Percentiles rank a stretch among this genome's conserved stretches.
Conservation (phyloP, 139 green algal species). For the Volvox reticuliferus region DNA sequence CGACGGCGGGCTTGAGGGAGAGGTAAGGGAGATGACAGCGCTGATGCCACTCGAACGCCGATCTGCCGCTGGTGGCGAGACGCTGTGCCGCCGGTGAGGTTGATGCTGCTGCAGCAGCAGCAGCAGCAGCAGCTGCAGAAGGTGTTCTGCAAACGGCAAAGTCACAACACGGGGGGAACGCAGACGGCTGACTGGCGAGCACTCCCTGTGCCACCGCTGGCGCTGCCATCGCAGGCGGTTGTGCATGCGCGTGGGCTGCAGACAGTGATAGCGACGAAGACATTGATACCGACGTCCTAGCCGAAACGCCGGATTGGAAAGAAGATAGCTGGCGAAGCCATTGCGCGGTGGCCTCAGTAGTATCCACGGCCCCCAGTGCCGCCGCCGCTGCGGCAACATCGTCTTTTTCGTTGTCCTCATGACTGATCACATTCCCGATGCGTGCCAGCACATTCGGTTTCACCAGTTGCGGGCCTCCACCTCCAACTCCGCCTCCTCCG, state of each 20-base stretch:
- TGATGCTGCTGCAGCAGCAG: background rate
- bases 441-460: too few relatives aligned
- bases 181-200: background rate
- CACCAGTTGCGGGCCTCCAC: too few relatives aligned
- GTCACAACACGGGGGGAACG: background rate
- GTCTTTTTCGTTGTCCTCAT: background rate
- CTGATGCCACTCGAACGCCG: background rate
- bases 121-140: background rate
- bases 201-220: background rate
- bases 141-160: background rate
- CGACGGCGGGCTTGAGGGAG: background rate
- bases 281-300: background rate
- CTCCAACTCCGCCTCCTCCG: background rate
- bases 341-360: background rate
- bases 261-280: background rate
- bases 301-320: background rate
- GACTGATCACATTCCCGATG: too few relatives aligned
- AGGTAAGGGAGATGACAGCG: too few relatives aligned
- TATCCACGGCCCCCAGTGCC: too few relatives aligned
- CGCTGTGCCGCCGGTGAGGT: too few relatives aligned
- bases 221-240: background rate
- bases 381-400: background rate
- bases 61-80: too few relatives aligned
- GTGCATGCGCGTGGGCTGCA: background rate
- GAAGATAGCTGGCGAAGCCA: background rate